Evolutionary conservation across 148 eudicot genomes (phyloP).

Genomic region (Arbutus unedo): DNA sequence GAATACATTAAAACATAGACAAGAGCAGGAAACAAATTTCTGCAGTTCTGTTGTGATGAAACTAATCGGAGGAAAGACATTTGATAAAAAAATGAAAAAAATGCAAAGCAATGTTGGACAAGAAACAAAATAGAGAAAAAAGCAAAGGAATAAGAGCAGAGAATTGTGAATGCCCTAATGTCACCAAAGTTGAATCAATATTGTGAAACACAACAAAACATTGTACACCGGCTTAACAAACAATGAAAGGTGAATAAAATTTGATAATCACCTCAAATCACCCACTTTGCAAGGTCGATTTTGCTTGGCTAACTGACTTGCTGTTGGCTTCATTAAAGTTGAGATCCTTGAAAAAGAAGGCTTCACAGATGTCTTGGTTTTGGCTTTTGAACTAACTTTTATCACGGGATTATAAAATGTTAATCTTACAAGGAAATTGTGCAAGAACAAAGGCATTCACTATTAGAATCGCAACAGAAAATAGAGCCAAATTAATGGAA

Average conservation of each 20-base stretch:
- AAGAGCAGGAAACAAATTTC: neutral
- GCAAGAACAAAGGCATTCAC: neutral
- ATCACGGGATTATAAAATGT: conserved; percentile 41
- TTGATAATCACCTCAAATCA: conserved; percentile 44
- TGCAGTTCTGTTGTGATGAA: neutral
- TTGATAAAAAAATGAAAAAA: neutral
- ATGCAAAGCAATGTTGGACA: neutral
- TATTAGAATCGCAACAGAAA: neutral
- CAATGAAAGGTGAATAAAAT: neutral
- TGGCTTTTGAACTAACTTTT: conserved; percentile 33
- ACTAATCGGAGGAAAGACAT: neutral
- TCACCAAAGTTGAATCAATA: neutral
- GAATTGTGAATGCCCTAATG: neutral
- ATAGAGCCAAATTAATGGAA: neutral
- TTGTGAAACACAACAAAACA: neutral
- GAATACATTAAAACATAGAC: neutral
- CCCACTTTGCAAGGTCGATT: conserved; percentile 45
- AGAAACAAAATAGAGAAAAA: neutral
- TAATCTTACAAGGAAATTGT: conserved; percentile 37
- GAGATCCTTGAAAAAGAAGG: conserved; percentile 58
- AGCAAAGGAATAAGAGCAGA: neutral
- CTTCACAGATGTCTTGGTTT: conserved; percentile 36
- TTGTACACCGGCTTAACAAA: too few relatives aligned
- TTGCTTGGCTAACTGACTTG: conserved; percentile 90
- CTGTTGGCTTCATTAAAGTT: conserved; percentile 92